Evolutionary conservation across 768 basidiomycete species (phyloP), one percentile per base, ranked within the genome.

Genomic region (Rossbeevera mucosa): DNA sequence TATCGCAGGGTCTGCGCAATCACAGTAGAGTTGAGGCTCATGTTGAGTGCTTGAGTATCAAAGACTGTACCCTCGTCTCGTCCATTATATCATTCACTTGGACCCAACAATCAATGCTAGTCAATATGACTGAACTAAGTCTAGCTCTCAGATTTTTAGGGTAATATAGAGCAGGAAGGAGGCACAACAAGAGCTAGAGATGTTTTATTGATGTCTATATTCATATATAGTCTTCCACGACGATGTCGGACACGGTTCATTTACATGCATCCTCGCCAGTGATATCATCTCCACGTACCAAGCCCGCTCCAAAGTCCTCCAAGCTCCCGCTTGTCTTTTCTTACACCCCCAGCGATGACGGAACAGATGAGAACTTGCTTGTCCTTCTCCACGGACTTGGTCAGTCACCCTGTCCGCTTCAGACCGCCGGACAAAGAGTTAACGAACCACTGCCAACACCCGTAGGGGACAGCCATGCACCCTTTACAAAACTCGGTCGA

Each of bases 331-430:
- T 80, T 16, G 78, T 79, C 18, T 89, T 86, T 67, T 72, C 71
- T 2, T 95, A 94, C 66, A 55, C 72, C 5, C 75, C 90, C 13
- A 91, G 90, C 54, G 77, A 83, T 53, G 90, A 94, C 65, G 90
- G 90, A 41, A 86, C 82, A 8, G 91, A 94, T 59, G 86, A 91
- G 66, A 94, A 94, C 66, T 69, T 94, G 16, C 70, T 95, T 21
- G 76, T 95, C 53, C 75, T 95, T 28, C 72, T 95, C 7, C 93
- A 95, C 56, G 93, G 93, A 0, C 78, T 94, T 22, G 92, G 92
- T 91, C 56, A 51, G 79, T 57, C 24, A 33, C 22, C 16, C 7
- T 13, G 5, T 8, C 33, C 31, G 11, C 4, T 29, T 29, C 29
- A 29, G 29, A 29, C 4, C 25, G 0, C 31, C 26, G n/a, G 25